Conservation (phyloP, 306 rosid genomes). For the Castanopsis chinensis region DNA sequence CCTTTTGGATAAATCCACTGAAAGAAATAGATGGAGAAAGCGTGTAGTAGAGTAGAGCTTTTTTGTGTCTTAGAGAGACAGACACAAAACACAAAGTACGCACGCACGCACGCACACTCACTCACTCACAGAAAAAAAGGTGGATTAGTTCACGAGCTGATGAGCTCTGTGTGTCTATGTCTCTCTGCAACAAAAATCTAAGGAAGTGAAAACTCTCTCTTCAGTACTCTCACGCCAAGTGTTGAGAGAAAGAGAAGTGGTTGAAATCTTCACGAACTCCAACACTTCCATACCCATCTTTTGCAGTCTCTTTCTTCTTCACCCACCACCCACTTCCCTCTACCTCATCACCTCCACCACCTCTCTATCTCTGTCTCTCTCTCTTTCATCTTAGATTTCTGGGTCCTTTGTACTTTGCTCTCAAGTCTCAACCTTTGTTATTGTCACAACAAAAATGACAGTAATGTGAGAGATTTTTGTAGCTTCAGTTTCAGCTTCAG, state of each 20-base stretch:
- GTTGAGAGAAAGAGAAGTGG: slow-evolving; percentile 30
- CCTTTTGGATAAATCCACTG: slow-evolving; percentile 31
- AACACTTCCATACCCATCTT: slow-evolving; percentile 29
- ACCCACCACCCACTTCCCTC: slow-evolving; percentile 34
- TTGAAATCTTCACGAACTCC: slow-evolving; percentile 71
- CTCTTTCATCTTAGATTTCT: slow-evolving; percentile 29
- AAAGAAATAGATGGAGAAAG: background rate
- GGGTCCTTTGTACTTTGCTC: background rate
- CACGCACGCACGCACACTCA: too few relatives aligned
- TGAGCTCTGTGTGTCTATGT: slow-evolving; percentile 17
- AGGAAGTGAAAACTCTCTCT: background rate
- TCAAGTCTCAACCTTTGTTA: background rate
- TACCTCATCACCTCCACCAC: slow-evolving; percentile 35
- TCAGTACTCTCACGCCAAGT: background rate
- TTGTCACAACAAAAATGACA: slow-evolving; percentile 4
- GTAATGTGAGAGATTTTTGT: slow-evolving; percentile 18
- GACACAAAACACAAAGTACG: background rate
- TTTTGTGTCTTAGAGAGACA: background rate
- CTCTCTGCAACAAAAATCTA: slow-evolving; percentile 29
- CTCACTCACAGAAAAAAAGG: background rate
- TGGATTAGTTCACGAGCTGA: slow-evolving; percentile 45
- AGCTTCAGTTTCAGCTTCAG: slow-evolving; percentile 2
- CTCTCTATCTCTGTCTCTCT: slow-evolving; percentile 15
- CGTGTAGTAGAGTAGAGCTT: too few relatives aligned
- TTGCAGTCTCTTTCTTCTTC: slow-evolving; percentile 47